phyloP scores from a whole-genome alignment of 257 asterid genomes.

The Penstemon davidsonii region DNA sequence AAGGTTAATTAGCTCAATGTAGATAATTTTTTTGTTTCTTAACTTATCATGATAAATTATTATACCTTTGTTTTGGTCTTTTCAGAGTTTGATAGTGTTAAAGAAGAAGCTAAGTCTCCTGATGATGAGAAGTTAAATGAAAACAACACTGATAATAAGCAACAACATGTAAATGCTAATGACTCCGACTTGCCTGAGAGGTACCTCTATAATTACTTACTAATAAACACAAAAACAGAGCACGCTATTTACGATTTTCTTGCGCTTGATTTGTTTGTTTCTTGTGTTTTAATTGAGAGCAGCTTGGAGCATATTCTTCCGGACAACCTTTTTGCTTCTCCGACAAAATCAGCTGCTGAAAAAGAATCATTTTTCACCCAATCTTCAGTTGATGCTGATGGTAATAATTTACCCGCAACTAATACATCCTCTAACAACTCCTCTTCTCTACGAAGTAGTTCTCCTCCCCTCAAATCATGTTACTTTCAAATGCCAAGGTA shows the following conservation, averaged over 20 bases:
- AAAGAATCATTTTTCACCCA: conserved; percentile 37
- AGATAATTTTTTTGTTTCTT: too few relatives aligned
- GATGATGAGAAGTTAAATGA: conserved; percentile 34
- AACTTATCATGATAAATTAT: neutral
- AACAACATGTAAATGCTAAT: conserved; percentile 34
- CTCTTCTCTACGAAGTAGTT: neutral
- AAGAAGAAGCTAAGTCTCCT: conserved; percentile 19
- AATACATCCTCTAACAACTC: conserved; percentile 45
- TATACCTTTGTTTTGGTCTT: neutral
- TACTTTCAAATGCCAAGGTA: conserved; percentile 79
- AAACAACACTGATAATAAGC: conserved; percentile 33
- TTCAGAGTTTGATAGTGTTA: conserved; percentile 38
- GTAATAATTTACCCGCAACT: conserved; percentile 36
- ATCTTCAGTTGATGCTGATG: conserved; percentile 35
- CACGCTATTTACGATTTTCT: too few relatives aligned
- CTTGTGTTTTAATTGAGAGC: conserved; percentile 32
- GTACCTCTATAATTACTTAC: conserved; percentile 29
- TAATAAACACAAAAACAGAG: neutral
- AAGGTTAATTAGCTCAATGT: conserved; percentile 40
- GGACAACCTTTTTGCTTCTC: conserved; percentile 84
- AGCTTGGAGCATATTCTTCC: conserved; percentile 85
- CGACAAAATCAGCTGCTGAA: conserved; percentile 65
- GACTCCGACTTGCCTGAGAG: conserved; percentile 51
- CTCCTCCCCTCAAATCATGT: conserved; percentile 71
- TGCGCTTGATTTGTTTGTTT: neutral